Base-by-base conservation (phyloP, 176 grass and related monocot species). In the Tillandsia leiboldiana region DNA sequence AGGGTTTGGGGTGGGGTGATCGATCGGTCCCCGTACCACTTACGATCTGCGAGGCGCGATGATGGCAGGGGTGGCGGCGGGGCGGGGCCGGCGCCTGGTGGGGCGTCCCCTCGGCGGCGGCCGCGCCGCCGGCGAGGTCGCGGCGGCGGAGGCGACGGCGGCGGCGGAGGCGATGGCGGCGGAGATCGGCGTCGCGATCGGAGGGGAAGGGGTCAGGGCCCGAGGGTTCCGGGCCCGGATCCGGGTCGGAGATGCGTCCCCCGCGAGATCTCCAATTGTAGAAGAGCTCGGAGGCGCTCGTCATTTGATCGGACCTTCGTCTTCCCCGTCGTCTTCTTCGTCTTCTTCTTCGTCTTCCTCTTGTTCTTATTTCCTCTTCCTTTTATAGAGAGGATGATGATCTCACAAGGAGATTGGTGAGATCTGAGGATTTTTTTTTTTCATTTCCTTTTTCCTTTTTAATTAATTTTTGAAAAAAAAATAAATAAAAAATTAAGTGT, bases 221-320 rank as follows among this genome's bases (percentile, higher is more conserved):
- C 11, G 83, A 42, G 33, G 33, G 83, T 70, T 87, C 77, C 27
- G 75, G 62, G 18, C 65, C 67, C 0, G 79, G 54, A 22, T 75
- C 82, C 1, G 72, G 72, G 69, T 75, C 81, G 48, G 86, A 68
- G 66, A 89, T 68, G 77, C 94, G 94, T 0, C 65, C 42, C 14
- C 53, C 64, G 52, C 94, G 87, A 72, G 82, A 86, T 66, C 94
- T 81, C 51, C 94, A 79, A 51, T 53, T 75, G 71, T 72, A 67
- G 77, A 93, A 92, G n/a, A 99, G 77, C 79, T 85, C 94, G 12
- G 94, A 87, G 57, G 89, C 94, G 84, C 94, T 99, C 71, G 87
- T 92, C 94, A 99, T 99, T 29, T 10, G 33, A 69, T 17, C 9
- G 7, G 28, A 48, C 6, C 53, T 61, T 61, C 13, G 12, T 7